These are phyloP conservation scores for Phytomonas francai DNA, from an alignment of 208 protist species.

Conservation along the genomic window DNA sequence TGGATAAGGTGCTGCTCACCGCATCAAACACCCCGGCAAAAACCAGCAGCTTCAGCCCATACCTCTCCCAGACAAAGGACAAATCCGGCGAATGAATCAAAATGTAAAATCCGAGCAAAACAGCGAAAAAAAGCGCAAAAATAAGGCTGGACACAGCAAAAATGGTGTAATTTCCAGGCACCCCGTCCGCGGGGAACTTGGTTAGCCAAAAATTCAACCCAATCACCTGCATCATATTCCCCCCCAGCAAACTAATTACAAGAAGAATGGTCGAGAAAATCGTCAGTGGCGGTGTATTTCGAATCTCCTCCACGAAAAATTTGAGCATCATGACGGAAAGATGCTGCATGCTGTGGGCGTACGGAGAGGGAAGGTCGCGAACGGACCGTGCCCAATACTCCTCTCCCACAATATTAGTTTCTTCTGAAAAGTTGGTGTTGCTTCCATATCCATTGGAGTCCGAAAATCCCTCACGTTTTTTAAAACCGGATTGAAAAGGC, in stretches of 20 bases:
- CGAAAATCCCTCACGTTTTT: background rate
- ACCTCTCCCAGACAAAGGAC: slow-evolving; percentile 22
- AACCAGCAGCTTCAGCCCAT: slow-evolving; percentile 27
- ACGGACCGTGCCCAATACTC: background rate
- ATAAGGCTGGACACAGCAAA: slow-evolving; percentile 54
- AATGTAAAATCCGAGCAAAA: slow-evolving; percentile 39
- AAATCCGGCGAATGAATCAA: slow-evolving; percentile 39
- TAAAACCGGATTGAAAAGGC: background rate
- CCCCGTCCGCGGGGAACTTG: slow-evolving; percentile 31
- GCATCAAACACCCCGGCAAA: slow-evolving; percentile 31
- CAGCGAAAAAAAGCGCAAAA: slow-evolving; percentile 60
- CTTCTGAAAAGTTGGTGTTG: background rate
- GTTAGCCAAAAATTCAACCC: slow-evolving; percentile 77
- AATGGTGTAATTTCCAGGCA: slow-evolving; percentile 71
- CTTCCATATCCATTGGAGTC: background rate
- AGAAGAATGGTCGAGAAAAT: slow-evolving; percentile 35
- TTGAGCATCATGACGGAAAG: background rate
- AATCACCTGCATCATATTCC: slow-evolving; percentile 72
- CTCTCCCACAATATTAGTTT: background rate
- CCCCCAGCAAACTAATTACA: slow-evolving; percentile 46
- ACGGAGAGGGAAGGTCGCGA: background rate
- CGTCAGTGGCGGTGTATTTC: slow-evolving; percentile 16
- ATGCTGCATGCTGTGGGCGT: background rate
- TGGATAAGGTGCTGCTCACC: slow-evolving; percentile 40
- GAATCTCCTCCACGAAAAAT: slow-evolving; percentile 13